A percentile compares a stretch with the other conserved stretches of the same genome.
Evolutionary conservation across 2,329 filamentous ascomycete genomes (phyloP).

Genomic region (Penicillium psychrosexuale): DNA sequence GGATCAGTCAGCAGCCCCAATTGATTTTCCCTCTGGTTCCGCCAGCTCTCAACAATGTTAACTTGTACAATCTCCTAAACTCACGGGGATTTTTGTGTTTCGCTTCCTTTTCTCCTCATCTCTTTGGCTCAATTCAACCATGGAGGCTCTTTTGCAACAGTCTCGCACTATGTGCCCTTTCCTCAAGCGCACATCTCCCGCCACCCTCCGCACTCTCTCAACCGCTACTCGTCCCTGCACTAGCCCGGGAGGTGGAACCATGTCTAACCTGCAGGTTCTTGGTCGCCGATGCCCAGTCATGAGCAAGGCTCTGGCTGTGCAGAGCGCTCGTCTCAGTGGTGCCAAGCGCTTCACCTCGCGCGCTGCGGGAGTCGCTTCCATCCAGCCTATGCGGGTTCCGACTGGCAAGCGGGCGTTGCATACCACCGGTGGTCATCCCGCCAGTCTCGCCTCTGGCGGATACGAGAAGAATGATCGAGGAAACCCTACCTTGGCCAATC

Average conservation of each 20-base stretch:
- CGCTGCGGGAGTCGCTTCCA: conserved; percentile 30
- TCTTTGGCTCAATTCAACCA: conserved; percentile 39
- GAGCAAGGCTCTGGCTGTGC: conserved; percentile 93
- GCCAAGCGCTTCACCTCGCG: conserved; percentile 41
- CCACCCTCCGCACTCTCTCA: conserved; percentile 84
- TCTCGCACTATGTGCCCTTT: conserved; percentile 97
- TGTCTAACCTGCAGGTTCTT: conserved; percentile 94
- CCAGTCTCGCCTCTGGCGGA: conserved; percentile 64
- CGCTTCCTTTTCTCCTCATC: background rate
- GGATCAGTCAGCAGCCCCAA: conserved; percentile 2
- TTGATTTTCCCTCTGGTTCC: conserved; percentile 2
- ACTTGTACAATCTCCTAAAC: background rate
- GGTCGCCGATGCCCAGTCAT: conserved; percentile 96
- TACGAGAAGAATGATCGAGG: conserved; percentile 50
- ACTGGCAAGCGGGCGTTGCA: conserved; percentile 72
- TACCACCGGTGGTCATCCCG: conserved; percentile 73
- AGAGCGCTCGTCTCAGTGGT: conserved; percentile 50
- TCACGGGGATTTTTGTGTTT: background rate
- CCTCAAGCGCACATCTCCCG: conserved; percentile 88
- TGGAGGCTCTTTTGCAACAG: conserved; percentile 94
- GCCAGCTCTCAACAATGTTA: background rate
- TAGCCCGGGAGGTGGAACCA: conserved; percentile 76
- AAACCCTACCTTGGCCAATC: conserved; percentile 25
- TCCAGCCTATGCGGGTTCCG: conserved; percentile 49
- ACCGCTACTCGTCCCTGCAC: conserved; percentile 64